Evolutionary conservation across 176 grass and related monocot species (phyloP).

Genomic region (Avena insularis): DNA sequence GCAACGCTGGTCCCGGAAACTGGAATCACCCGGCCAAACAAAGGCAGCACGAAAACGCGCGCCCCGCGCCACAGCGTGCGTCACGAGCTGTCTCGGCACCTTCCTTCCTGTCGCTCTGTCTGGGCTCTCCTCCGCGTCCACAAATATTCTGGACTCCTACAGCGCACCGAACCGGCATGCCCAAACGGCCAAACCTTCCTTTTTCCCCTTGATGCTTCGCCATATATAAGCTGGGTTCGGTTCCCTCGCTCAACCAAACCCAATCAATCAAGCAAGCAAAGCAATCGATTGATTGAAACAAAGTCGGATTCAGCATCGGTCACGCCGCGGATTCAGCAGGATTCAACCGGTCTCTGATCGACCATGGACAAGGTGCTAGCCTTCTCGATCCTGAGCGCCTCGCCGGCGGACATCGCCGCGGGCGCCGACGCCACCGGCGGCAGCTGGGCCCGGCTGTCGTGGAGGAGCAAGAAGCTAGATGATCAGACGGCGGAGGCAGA

Average conservation of each 20-base stretch:
- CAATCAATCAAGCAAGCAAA: neutral
- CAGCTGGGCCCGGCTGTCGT: no score
- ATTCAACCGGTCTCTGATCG: neutral
- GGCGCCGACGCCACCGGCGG: neutral
- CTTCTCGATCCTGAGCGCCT: slow-evolving; percentile 65
- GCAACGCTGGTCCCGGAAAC: no score
- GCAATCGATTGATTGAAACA: neutral
- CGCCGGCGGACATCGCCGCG: slow-evolving; percentile 45
- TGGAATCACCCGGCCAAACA: no score
- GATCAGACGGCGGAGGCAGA: no score
- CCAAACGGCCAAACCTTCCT: neutral
- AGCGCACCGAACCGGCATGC: neutral
- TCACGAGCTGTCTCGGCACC: neutral
- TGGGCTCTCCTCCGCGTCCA: slow-evolving; percentile 16
- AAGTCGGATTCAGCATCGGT: no score
- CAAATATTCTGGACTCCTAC: slow-evolving; percentile 26
- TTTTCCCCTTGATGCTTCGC: neutral
- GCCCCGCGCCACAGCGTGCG: neutral
- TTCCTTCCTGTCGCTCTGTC: neutral
- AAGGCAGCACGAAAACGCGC: no score
- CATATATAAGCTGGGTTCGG: neutral
- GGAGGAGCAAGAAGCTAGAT: no score
- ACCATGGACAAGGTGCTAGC: slow-evolving; percentile 65
- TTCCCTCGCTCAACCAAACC: neutral
- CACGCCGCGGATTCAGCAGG: no score